Evolutionary conservation across 2,329 filamentous ascomycete species (phyloP).

Genomic region (Helotiales sp.): DNA sequence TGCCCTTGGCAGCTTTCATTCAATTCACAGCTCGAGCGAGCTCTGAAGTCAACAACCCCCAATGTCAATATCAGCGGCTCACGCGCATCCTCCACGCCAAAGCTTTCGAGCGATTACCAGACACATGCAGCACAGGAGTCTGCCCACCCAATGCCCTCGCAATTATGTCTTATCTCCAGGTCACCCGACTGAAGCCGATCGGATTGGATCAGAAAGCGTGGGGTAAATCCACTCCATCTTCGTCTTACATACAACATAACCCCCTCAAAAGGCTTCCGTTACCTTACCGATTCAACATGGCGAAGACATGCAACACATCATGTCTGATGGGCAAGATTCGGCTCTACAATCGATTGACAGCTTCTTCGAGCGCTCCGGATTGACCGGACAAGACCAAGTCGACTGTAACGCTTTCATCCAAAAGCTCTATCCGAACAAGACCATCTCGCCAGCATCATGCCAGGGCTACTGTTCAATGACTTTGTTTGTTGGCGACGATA

Average conservation of each 20-base stretch:
- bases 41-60: not conserved
- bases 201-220: constrained; percentile 15
- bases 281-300: not conserved
- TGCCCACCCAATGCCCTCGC: not conserved
- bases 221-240: constrained; percentile 18
- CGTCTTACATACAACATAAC: not conserved
- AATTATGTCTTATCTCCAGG: constrained; percentile 22
- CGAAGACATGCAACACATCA: not conserved
- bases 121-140: not conserved
- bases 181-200: constrained; percentile 15
- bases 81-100: not conserved
- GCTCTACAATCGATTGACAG: constrained; percentile 24
- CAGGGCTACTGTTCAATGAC: constrained; percentile 62
- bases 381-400: constrained; percentile 27
- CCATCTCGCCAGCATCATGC: constrained; percentile 44
- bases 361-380: constrained; percentile 39
- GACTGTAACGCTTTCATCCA: constrained; percentile 44
- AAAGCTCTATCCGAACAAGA: constrained; percentile 41
- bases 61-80: not conserved
- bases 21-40: too few species aligned
- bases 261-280: not conserved
- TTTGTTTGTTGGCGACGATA: constrained; percentile 46
- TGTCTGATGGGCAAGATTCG: constrained; percentile 15
- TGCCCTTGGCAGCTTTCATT: not conserved
- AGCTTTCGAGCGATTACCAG: not conserved